These are phyloP conservation scores for Discostella pseudostelligera DNA, from an alignment of 108 stramenopile species.

Conservation along the genomic window DNA sequence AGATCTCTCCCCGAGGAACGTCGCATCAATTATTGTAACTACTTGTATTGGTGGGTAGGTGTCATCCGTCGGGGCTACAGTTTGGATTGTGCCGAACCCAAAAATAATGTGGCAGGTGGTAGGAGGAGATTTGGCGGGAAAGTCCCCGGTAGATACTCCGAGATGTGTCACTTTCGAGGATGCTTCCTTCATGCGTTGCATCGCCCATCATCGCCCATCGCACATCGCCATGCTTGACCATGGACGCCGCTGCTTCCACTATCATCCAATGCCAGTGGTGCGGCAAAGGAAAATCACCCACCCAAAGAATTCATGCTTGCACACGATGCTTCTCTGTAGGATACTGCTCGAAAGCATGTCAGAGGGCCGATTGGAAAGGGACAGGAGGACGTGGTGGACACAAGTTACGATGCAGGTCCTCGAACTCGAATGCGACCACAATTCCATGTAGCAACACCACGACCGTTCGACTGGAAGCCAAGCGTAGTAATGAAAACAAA, in stretches of 20 bases:
- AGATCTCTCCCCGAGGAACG: background rate
- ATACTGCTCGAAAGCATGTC: slow-evolving; percentile 26
- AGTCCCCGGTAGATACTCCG: too few relatives aligned
- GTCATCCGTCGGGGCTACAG: too few relatives aligned
- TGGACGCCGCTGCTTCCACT: background rate
- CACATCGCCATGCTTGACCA: background rate
- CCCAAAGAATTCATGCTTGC: slow-evolving; percentile 23
- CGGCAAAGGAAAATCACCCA: slow-evolving; percentile 11
- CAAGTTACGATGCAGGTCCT: slow-evolving; percentile 8
- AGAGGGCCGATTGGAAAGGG: slow-evolving; percentile 15
- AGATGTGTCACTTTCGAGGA: too few relatives aligned
- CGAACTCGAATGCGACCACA: too few relatives aligned
- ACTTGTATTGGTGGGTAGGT: too few relatives aligned
- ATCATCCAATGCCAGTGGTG: slow-evolving; percentile 22
- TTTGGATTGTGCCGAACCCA: too few relatives aligned
- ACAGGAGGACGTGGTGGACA: slow-evolving; percentile 8
- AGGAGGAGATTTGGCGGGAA: too few relatives aligned
- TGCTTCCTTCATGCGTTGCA: too few relatives aligned
- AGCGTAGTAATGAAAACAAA: slow-evolving; percentile 2
- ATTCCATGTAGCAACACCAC: background rate
- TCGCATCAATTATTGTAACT: too few relatives aligned
- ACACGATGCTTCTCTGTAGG: slow-evolving; percentile 25
- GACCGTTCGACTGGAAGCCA: slow-evolving; percentile 15
- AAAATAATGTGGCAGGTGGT: too few relatives aligned
- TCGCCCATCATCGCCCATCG: background rate